phyloP scores from a whole-genome alignment of 768 basidiomycete species.

The Pleurotus tuber-regium region DNA sequence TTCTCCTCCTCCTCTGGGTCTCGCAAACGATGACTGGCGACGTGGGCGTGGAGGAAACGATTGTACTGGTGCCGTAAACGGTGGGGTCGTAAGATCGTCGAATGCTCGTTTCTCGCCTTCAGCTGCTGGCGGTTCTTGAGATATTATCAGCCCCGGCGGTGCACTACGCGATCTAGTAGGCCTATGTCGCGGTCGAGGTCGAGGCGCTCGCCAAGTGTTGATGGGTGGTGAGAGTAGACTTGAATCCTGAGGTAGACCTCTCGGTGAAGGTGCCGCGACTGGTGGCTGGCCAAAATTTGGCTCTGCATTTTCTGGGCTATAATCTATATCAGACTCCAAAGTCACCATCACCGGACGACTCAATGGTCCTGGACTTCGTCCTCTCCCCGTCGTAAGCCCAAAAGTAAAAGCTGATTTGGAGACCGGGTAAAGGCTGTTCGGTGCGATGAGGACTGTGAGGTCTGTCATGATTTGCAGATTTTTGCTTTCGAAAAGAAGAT shows the following conservation, averaged over 20 bases:
- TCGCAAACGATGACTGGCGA: constrained; percentile 7
- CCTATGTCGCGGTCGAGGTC: constrained; percentile 30
- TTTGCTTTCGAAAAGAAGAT: not conserved
- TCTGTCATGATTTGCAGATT: constrained; percentile 37
- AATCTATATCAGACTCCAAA: constrained; percentile 17
- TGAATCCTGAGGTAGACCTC: constrained; percentile 24
- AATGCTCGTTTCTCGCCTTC: constrained; percentile 1
- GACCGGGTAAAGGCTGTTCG: constrained; percentile 39
- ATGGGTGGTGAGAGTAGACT: constrained; percentile 45
- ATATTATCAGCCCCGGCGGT: constrained; percentile 21
- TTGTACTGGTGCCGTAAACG: constrained; percentile 30
- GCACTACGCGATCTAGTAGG: constrained; percentile 48
- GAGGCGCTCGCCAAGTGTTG: constrained; percentile 33
- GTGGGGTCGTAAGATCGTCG: constrained; percentile 7
- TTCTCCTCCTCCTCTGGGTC: constrained; percentile 39
- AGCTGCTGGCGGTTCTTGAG: constrained; percentile 11
- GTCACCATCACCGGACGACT: constrained; percentile 19
- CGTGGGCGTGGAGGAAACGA: constrained; percentile 16
- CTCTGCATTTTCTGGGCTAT: not conserved
- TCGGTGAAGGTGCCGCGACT: constrained; percentile 16
- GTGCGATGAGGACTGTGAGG: constrained; percentile 50
- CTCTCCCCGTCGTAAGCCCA: constrained; percentile 15
- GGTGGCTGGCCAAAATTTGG: constrained; percentile 11
- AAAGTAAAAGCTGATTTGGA: constrained; percentile 30
- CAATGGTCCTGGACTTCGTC: constrained; percentile 23